Evolutionary conservation across 2,329 filamentous ascomycete species (phyloP), one percentile per base, ranked within the genome.

Genomic region (Hypocrella siamensis): DNA sequence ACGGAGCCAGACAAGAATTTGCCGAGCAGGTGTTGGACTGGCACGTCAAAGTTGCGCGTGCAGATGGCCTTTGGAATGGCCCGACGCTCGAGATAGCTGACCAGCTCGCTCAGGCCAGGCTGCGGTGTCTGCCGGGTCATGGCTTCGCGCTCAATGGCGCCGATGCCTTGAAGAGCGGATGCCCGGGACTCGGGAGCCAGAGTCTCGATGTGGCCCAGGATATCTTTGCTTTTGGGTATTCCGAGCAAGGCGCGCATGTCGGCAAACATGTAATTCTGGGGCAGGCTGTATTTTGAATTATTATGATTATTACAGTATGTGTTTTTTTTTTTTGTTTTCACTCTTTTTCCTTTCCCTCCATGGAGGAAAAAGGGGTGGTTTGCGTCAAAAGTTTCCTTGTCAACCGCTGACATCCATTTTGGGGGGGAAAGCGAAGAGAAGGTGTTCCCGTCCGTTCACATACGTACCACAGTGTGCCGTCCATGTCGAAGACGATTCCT

Each of bases 231-330:
- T 50, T 77, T 79, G 39, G 71, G 52, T 43, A 96, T 94, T 31
- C 62, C 65, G 12, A 96, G 69, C 6, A 73, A 77, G 11, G 59
- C 49, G 40, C 77, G 78, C 88, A 98, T 96, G 48, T 92, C 69
- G 15, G 58, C 54, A 57, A 96, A 96, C 88, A 96, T 98, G 67
- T 93, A 83, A 44, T 80, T 90, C 56, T 96, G 88, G 0, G 88
- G 88, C 35, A 86, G 61, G 51, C 85, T 93, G 40, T 27, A 2
- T n/a, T n/a, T n/a, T n/a, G n/a, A n/a, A n/a, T n/a, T n/a, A n/a
- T n/a, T n/a, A n/a, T n/a, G n/a, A n/a, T n/a, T n/a, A n/a, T n/a
- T n/a, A n/a, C n/a, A n/a, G 17, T 8, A n/a, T 17, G 34, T 26
- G 6, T 26, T 9, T 26, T 6, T 26, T 9, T 26, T 12, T 6